These are phyloP conservation scores for Xenoacremonium recifei DNA, from an alignment of 2,329 filamentous ascomycete genomes.

Conservation along the genomic window DNA sequence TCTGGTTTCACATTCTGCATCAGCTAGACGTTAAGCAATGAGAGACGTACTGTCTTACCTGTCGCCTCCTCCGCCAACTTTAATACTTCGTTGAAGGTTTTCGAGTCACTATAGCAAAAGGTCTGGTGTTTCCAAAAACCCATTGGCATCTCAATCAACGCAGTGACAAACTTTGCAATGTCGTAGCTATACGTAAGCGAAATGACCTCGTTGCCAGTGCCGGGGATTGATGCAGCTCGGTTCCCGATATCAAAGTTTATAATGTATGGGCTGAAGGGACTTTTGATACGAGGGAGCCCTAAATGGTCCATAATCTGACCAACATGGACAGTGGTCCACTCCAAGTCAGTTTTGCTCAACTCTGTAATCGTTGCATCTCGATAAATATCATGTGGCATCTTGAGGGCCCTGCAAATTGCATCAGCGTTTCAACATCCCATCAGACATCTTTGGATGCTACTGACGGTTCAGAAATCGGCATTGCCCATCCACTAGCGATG, in stretches of 20 bases:
- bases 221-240: constrained; percentile 48
- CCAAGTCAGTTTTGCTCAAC: constrained; percentile 20
- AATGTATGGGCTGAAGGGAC: constrained; percentile 36
- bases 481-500: constrained; percentile 39
- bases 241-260: constrained; percentile 43
- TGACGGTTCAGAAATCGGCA: too few species aligned
- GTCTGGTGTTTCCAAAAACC: too few species aligned
- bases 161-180: constrained; percentile 44
- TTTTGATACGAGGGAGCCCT: constrained; percentile 35
- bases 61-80: too few species aligned
- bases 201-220: constrained; percentile 40
- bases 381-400: too few species aligned
- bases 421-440: too few species aligned
- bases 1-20: too few species aligned
- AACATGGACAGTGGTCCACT: constrained; percentile 37
- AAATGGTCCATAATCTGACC: constrained; percentile 46
- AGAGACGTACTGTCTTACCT: too few species aligned
- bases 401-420: too few species aligned
- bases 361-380: not conserved
- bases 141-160: constrained; percentile 40
- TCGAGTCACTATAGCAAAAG: too few species aligned
- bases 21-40: too few species aligned
- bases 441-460: too few species aligned
- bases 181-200: constrained; percentile 49
- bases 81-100: too few species aligned